Evolutionary conservation across 805 yeast genomes (phyloP).

Genomic region (Priceomyces carsonii): DNA sequence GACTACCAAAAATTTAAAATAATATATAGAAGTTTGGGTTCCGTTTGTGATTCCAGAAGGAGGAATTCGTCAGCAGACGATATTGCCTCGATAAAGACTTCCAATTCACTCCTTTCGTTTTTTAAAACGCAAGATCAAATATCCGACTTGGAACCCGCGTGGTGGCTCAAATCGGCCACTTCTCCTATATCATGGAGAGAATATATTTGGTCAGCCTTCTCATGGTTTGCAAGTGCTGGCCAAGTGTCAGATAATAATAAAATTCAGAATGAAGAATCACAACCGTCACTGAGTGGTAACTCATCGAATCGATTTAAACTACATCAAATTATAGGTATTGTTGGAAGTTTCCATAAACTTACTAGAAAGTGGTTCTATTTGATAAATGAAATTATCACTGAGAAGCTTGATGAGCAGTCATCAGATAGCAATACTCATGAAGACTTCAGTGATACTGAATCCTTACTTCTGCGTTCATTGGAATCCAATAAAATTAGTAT

Average conservation of each 20-base stretch:
- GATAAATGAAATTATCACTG: constrained; percentile 35
- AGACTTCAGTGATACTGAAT: constrained; percentile 1
- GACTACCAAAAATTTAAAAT: constrained; percentile 39
- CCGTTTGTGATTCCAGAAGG: constrained; percentile 7
- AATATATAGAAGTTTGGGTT: constrained; percentile 26
- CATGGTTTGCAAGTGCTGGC: constrained; percentile 91
- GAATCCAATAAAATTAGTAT: constrained; percentile 16
- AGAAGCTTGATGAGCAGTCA: constrained; percentile 20
- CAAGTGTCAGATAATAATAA: constrained; percentile 30
- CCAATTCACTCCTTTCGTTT: constrained; percentile 21
- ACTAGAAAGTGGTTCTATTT: constrained; percentile 39
- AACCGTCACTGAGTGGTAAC: constrained; percentile 2
- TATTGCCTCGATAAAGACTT: constrained; percentile 28
- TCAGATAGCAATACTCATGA: neutral
- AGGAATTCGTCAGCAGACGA: constrained; percentile 26
- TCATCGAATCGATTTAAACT: constrained; percentile 9
- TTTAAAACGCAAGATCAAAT: constrained; percentile 10
- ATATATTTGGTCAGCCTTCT: constrained; percentile 64
- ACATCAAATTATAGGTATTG: constrained; percentile 22
- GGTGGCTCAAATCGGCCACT: constrained; percentile 46
- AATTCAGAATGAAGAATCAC: constrained; percentile 7
- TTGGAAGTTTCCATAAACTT: constrained; percentile 41
- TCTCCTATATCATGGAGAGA: constrained; percentile 58
- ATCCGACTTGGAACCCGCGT: constrained; percentile 28
- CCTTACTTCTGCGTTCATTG: neutral